phyloP scores from a whole-genome alignment of 495 filamentous ascomycete genomes.

The Aspergillus olivimuriae region DNA sequence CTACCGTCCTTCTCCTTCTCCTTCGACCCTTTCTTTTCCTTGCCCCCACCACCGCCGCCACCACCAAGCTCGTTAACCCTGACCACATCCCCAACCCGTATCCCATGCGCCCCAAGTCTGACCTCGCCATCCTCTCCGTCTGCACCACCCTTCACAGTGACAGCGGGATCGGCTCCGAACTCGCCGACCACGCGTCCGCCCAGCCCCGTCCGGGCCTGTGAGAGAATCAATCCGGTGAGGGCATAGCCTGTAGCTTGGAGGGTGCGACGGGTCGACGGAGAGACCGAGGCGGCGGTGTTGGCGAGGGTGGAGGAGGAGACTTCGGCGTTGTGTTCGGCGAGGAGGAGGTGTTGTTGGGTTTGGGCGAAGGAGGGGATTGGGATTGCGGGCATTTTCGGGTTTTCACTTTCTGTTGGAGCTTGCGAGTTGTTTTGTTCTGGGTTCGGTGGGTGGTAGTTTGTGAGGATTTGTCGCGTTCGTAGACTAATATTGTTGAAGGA shows the following conservation, averaged over 20 bases:
- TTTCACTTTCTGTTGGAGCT: too few species aligned
- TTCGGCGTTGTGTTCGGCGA: slow-evolving; percentile 69
- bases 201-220: slow-evolving; percentile 82
- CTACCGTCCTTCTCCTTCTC: slow-evolving; percentile 55
- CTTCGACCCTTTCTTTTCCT: slow-evolving; percentile 58
- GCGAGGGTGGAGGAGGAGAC: slow-evolving; percentile 44
- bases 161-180: slow-evolving; percentile 66
- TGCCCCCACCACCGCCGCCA: slow-evolving; percentile 56
- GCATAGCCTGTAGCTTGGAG: slow-evolving; percentile 85
- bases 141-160: slow-evolving; percentile 25
- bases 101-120: slow-evolving; percentile 67
- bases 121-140: slow-evolving; percentile 32
- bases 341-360: slow-evolving; percentile 72
- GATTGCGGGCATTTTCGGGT: slow-evolving; percentile 28
- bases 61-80: slow-evolving; percentile 68
- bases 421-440: background rate
- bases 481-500: too few species aligned
- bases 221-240: slow-evolving; percentile 67
- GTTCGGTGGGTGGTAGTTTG: background rate
- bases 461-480: too few species aligned
- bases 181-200: slow-evolving; percentile 85
- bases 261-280: slow-evolving; percentile 59
- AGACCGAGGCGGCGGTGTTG: slow-evolving; percentile 64
- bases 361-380: slow-evolving; percentile 71
- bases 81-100: slow-evolving; percentile 85